These are phyloP conservation scores for Linanthus parryae DNA, from an alignment of 148 eudicot genomes.

Conservation along the genomic window DNA sequence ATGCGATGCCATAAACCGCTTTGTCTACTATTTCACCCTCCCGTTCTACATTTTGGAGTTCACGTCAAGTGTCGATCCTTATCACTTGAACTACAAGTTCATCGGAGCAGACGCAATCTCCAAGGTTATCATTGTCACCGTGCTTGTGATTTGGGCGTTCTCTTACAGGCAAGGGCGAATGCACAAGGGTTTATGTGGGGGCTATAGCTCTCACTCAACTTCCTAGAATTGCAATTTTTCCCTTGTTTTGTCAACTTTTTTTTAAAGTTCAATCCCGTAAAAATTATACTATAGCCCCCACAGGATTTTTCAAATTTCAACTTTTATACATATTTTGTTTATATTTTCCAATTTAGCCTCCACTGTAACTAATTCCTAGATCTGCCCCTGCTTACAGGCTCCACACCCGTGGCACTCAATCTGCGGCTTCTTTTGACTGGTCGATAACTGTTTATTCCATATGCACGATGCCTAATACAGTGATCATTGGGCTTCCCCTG, in stretches of 20 bases:
- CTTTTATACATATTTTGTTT: no score
- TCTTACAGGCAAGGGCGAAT: conserved; percentile 57
- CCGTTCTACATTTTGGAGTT: conserved; percentile 32
- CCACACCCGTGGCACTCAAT: no score
- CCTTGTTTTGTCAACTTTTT: no score
- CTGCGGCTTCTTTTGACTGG: conserved; percentile 74
- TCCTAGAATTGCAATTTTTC: no score
- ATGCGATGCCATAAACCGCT: conserved; percentile 23
- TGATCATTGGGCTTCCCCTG: conserved; percentile 71
- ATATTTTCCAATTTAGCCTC: no score
- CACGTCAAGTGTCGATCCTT: conserved; percentile 26
- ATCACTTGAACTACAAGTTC: conserved; percentile 19
- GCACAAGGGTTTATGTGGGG: no score
- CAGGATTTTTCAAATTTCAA: no score
- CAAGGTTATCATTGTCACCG: conserved; percentile 54
- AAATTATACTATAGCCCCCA: no score
- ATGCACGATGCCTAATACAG: conserved; percentile 47
- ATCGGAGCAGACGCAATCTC: conserved; percentile 46
- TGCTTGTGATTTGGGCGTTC: conserved; percentile 61
- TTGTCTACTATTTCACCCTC: conserved; percentile 27
- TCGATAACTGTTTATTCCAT: conserved; percentile 70
- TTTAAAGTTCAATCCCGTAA: no score
- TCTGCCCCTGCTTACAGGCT: no score
- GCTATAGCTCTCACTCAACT: no score
- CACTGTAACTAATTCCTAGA: no score